phyloP scores from a whole-genome alignment of 805 yeast species.

The Candida succiphila region DNA sequence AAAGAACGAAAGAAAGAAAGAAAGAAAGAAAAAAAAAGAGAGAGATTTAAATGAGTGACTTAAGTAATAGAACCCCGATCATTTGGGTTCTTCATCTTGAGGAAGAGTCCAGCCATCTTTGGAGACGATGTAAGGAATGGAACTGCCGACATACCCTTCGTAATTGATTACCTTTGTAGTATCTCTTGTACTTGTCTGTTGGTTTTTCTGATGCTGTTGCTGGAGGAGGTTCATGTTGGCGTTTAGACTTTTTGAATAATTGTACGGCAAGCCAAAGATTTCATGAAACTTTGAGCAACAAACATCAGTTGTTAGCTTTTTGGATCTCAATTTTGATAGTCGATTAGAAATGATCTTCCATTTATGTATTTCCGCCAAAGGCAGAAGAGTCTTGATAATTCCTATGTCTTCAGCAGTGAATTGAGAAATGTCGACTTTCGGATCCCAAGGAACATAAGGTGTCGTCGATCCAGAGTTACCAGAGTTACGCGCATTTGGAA shows the following conservation, averaged over 20 bases:
- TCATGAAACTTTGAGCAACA: slow-evolving; percentile 21
- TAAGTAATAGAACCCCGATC: too few species aligned
- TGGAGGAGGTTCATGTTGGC: background rate
- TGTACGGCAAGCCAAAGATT: slow-evolving; percentile 22
- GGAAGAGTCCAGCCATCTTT: slow-evolving; percentile 24
- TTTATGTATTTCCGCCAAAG: slow-evolving; percentile 22
- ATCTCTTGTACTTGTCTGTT: background rate
- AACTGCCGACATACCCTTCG: slow-evolving; percentile 24
- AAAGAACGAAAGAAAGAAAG: too few species aligned
- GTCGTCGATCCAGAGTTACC: background rate
- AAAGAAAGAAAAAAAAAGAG: too few species aligned
- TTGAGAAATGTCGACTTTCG: slow-evolving; percentile 10
- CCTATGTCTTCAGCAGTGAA: slow-evolving; percentile 22
- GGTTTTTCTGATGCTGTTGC: slow-evolving; percentile 4
- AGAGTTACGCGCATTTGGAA: background rate
- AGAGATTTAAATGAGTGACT: too few species aligned
- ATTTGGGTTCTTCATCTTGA: too few species aligned
- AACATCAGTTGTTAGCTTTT: slow-evolving; percentile 20
- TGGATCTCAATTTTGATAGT: slow-evolving; percentile 19
- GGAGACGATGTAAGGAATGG: slow-evolving; percentile 20
- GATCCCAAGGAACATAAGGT: slow-evolving; percentile 18
- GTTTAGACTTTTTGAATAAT: slow-evolving; percentile 11
- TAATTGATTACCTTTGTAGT: slow-evolving; percentile 1
- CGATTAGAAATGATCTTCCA: slow-evolving; percentile 23
- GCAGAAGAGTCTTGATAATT: slow-evolving; percentile 16